Percentiles rank a stretch among this genome's conserved stretches.
Conservation (phyloP, 768 basidiomycete species). For the Pleurotus pulmonarius region DNA sequence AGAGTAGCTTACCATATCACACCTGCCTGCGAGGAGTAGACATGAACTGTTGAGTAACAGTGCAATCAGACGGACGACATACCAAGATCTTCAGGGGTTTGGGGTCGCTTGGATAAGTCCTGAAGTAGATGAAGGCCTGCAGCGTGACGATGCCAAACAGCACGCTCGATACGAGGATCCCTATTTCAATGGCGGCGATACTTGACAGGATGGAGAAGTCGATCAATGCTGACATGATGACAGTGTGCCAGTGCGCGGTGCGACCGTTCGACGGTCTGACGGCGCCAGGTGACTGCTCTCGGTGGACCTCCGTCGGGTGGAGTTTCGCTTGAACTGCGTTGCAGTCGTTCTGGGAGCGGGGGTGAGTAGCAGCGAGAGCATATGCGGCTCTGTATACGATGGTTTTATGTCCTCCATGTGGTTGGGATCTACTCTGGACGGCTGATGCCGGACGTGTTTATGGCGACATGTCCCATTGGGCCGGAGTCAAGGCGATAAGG, state of each 20-base stretch:
- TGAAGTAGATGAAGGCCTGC: constrained; percentile 2
- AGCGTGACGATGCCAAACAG: background rate
- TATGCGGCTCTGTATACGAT: background rate
- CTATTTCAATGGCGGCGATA: constrained; percentile 4
- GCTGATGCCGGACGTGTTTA: background rate
- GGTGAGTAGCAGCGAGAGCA: background rate
- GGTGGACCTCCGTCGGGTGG: background rate
- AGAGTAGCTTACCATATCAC: constrained; percentile 4
- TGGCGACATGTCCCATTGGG: background rate
- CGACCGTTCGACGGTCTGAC: no score
- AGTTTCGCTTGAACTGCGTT: background rate
- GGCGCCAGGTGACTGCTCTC: background rate
- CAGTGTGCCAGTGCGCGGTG: no score
- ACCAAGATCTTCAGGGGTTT: constrained; percentile 19
- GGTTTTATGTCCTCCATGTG: background rate
- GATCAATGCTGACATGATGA: background rate
- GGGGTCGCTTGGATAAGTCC: constrained; percentile 18
- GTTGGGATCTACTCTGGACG: background rate
- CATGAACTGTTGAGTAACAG: background rate
- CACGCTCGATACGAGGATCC: background rate
- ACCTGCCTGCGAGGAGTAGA: constrained; percentile 1
- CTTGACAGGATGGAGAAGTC: background rate
- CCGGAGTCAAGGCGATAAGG: background rate
- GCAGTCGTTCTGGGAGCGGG: background rate
- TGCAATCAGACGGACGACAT: background rate